Conservation (phyloP, 148 eudicot genomes). For the Talinum fruticosum region DNA sequence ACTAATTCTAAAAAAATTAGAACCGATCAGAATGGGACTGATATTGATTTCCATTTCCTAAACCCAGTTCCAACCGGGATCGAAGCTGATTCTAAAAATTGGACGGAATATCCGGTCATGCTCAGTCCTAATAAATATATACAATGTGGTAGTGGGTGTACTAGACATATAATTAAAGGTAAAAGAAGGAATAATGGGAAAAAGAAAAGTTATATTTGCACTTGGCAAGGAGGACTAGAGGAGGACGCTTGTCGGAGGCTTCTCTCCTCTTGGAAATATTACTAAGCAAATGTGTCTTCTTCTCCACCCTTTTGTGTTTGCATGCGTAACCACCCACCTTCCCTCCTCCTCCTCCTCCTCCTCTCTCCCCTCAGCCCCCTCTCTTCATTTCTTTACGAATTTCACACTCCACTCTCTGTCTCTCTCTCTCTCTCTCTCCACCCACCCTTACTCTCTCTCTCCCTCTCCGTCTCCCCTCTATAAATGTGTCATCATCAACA, state of each 20-base stretch:
- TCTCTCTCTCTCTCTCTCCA: background rate
- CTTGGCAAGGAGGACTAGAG: background rate
- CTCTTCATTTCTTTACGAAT: background rate
- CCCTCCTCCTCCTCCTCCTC: background rate
- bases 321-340: background rate
- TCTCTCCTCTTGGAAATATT: background rate
- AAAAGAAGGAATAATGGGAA: background rate
- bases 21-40: too few relatives aligned
- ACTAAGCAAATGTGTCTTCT: background rate
- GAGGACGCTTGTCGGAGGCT: background rate
- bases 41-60: too few relatives aligned
- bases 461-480: background rate
- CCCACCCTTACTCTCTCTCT: background rate
- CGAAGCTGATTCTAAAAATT: too few relatives aligned
- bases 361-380: background rate
- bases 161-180: too few relatives aligned
- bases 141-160: too few relatives aligned
- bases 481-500: background rate
- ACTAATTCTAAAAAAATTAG: too few relatives aligned
- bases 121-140: too few relatives aligned
- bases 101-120: too few relatives aligned
- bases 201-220: background rate
- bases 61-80: too few relatives aligned
- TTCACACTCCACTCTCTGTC: too few relatives aligned
- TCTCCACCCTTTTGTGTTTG: background rate